Conservation (phyloP, 441 rosid species). For the Jatropha multifida region DNA sequence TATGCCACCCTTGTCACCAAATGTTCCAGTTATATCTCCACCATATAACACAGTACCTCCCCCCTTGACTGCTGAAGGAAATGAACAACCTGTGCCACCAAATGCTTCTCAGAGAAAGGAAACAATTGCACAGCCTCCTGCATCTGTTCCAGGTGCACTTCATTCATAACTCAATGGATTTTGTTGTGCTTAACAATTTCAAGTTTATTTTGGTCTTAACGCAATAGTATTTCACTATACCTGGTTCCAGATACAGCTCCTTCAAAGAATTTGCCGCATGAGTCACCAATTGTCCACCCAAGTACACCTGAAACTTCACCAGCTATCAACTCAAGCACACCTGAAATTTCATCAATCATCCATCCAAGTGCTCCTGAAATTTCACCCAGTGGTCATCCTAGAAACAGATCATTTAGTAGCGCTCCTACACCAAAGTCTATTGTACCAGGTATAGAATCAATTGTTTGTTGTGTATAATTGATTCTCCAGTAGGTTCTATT, state of each 20-base stretch:
- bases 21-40: slow-evolving; percentile 29
- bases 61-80: slow-evolving; percentile 22
- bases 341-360: slow-evolving; percentile 30
- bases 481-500: slow-evolving; percentile 3
- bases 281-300: slow-evolving; percentile 33
- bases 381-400: slow-evolving; percentile 21
- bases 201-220: slow-evolving; percentile 8
- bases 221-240: slow-evolving; percentile 2
- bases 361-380: slow-evolving; percentile 20
- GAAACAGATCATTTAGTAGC: slow-evolving; percentile 25
- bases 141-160: slow-evolving; percentile 42
- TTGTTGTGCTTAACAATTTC: slow-evolving; percentile 9
- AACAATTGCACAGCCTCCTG: slow-evolving; percentile 38
- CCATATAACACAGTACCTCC: slow-evolving; percentile 31
- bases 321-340: slow-evolving; percentile 36
- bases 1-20: slow-evolving; percentile 31
- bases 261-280: slow-evolving; percentile 33
- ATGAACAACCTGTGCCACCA: slow-evolving; percentile 22
- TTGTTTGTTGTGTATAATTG: slow-evolving; percentile 11
- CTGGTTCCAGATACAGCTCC: slow-evolving; percentile 47
- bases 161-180: slow-evolving; percentile 31
- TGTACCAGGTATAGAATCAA: slow-evolving; percentile 37
- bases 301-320: slow-evolving; percentile 27
- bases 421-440: slow-evolving; percentile 28
- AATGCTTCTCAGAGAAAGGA: slow-evolving; percentile 33